Base-by-base conservation (phyloP, 139 green algal genomes). In the Coelastrella sp. region DNA sequence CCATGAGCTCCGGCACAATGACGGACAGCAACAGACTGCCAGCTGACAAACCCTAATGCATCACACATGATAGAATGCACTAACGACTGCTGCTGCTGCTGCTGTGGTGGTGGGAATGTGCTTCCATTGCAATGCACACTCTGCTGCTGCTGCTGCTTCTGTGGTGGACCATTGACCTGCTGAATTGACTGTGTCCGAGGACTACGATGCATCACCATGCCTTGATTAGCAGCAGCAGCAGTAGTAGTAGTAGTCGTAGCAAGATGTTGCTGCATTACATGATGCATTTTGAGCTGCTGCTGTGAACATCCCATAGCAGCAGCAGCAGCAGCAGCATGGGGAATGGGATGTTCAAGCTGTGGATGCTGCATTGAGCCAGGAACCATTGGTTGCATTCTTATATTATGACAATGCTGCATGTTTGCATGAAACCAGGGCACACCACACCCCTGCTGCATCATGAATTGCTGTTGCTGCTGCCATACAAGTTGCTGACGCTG, bases 1-100 rank as follows among this genome's bases (percentile, higher is more conserved):
- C 87, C 94, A 32, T 84, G 96, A 0, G 95, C 90, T 62, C 97
- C 94, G 5, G 72, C 72, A 88, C 95, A 98, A 81, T 98, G 95
- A 7, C 86, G 23, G 27, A 95, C 93, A 2, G 85, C 82, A 51
- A 96, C 88, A 11, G 74, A 88, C n/a, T 78, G 35, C 88, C 90
- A 88, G 0, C 57, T 35, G 7, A 45, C 34, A 19, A 93, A 63
- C 1, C 88, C 90, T 41, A 88, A 51, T 27, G 50, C 6, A 27
- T 50, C 53, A 43, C 32, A 51, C 73, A 81, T 77, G 3, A 67
- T 59, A n/a, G 23, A 34, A 0, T 37, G 45, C 0, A 27, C 43
- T 3, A 34, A 3, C 21, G 40, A 11, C 59, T 59, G 59, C 77
- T 59, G 77, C 40, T 73, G 59, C 77, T 57, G 59, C 77, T 40